These are phyloP conservation scores for Penstemon eatonii DNA, from an alignment of 257 asterid species.

Conservation along the genomic window DNA sequence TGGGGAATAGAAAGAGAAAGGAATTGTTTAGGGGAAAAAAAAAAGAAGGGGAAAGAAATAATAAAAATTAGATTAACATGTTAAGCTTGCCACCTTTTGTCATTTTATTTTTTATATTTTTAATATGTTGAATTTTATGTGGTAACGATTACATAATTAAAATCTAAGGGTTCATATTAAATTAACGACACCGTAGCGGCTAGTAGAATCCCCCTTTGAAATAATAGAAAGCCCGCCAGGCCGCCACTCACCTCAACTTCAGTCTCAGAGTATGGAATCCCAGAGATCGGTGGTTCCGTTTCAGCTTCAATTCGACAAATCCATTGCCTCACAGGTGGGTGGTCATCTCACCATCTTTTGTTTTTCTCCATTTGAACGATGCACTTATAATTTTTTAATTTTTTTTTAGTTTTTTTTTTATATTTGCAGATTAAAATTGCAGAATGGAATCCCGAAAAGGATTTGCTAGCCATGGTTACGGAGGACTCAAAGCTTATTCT, in stretches of 20 bases:
- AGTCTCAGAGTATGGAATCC: conserved; percentile 49
- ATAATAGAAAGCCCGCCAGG: not conserved
- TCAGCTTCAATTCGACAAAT: conserved; percentile 94
- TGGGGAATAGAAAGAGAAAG: too few species aligned
- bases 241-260: not conserved
- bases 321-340: conserved; percentile 69
- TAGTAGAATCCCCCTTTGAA: too few species aligned
- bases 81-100: too few species aligned
- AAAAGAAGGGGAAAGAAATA: too few species aligned
- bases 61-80: too few species aligned
- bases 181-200: too few species aligned
- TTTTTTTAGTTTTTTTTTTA: too few species aligned
- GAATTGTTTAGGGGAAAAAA: too few species aligned
- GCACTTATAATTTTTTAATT: not conserved
- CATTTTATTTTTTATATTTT: too few species aligned
- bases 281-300: conserved; percentile 53
- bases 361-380: not conserved
- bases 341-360: conserved; percentile 13
- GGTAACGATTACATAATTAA: too few species aligned
- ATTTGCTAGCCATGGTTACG: conserved; percentile 89
- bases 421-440: conserved; percentile 73
- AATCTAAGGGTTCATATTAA: too few species aligned
- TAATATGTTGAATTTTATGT: too few species aligned
- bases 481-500: conserved; percentile 87
- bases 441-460: conserved; percentile 99